Evolutionary conservation across 495 filamentous ascomycete species (phyloP), one percentile per base, ranked within the genome.

Genomic region (Parmelia sp.): DNA sequence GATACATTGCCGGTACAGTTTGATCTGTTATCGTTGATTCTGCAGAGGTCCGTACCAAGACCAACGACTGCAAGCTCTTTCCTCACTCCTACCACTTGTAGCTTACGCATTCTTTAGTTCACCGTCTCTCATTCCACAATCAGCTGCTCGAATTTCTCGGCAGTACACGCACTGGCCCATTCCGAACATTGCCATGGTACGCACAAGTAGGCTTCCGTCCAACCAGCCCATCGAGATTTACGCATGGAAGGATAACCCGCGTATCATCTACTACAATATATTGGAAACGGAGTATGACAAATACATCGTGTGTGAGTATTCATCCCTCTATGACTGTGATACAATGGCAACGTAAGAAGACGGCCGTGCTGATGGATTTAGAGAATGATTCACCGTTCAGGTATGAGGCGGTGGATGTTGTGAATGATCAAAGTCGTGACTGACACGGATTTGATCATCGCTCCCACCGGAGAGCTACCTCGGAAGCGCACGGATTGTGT

Each of bases 401-500:
- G 4, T 47, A 11, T 3, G 45, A 47, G 45, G 9, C n/a, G 4
- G n/a, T 25, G 25, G 9, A 14, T 8, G 45, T 10, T 9, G 1
- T 47, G 45, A 51, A 29, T 51, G 15, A 51, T 51, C 47, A 15
- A 51, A 51, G 11, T 51, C 47, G 17, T 51, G 47, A 51, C 25
- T 29, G 10, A 47, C 23, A 51, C 9, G 11, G 9, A 51, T 12
- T 29, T 7, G 47, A 51, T 51, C 25, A 29, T 51, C 47, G 47
- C 25, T 51, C 47, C 11, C 47, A 51, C 47, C 10, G 47, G 23
- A 51, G 47, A 51, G 47, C 25, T 51, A 25, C 25, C 2, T 51
- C 47, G 47, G 47, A 51, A 51, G 47, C 47, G 47, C 47, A 25
- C 47, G 47, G 47, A 12, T 51, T 14, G 17, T 47, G 47, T 51